Evolutionary conservation across 768 basidiomycete species (phyloP).

Genomic region (Astraeus odoratus): DNA sequence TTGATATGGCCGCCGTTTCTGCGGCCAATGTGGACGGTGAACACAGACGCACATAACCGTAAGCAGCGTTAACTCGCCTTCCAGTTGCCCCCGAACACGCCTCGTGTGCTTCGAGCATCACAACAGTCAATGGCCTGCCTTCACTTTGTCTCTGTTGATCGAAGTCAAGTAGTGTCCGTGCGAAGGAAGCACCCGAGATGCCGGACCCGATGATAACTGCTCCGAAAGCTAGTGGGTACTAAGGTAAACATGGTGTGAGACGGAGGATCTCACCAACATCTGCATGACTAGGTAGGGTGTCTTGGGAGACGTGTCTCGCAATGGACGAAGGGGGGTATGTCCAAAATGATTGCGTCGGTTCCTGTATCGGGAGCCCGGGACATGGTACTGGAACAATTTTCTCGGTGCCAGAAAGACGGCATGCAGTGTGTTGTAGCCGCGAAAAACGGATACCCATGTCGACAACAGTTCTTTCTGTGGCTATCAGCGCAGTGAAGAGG

Average conservation of each 20-base stretch:
- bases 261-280: constrained; percentile 55
- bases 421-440: constrained; percentile 1
- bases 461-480: too few species aligned
- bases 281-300: constrained; percentile 38
- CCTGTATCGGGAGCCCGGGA: constrained; percentile 44
- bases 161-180: constrained; percentile 30
- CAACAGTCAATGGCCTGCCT: constrained; percentile 27
- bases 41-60: too few species aligned
- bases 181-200: constrained; percentile 40
- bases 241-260: too few species aligned
- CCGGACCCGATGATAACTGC: constrained; percentile 49
- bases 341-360: constrained; percentile 61
- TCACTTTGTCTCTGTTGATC: constrained; percentile 17
- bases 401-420: constrained; percentile 4
- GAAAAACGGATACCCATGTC: constrained; percentile 24
- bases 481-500: too few species aligned
- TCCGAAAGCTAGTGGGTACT: too few species aligned
- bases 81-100: constrained; percentile 48
- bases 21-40: background rate
- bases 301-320: constrained; percentile 20
- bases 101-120: constrained; percentile 59
- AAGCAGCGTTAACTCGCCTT: constrained; percentile 27
- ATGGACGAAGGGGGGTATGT: constrained; percentile 45
- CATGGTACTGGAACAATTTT: background rate
- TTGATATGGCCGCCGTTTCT: constrained; percentile 50